Base-by-base conservation (phyloP, 352 stramenopile genomes). In the Phytopythium oedochilum region DNA sequence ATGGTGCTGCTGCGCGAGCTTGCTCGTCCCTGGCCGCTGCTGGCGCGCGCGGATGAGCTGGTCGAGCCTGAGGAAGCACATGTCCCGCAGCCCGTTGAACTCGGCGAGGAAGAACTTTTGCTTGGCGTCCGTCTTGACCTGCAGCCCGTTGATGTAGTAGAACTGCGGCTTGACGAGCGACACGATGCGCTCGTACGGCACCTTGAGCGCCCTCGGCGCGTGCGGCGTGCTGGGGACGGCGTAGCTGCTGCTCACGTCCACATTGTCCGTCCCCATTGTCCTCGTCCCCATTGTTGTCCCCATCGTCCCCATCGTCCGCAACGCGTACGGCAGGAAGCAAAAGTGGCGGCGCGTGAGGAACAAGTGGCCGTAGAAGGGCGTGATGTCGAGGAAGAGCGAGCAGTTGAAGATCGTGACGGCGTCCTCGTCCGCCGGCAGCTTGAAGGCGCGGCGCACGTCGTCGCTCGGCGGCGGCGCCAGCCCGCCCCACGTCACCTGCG, bases 91-190 rank as follows among this genome's bases (percentile, higher is more conserved):
- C 0, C 81, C 81, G 28, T 89, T 88, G 45, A 89, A 92, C 59
- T 92, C 81, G n/a, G 77, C 81, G 22, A 89, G 69, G 55, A 89
- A 92, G 59, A 82, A 85, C 14, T 81, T 86, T 31, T 83, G 69
- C 42, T 81, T 78, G 32, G 63, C 55, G 35, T 79, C 78, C 5
- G 74, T 86, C 56, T 87, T 89, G 55, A 92, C 64, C 44, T 92
- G 79, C 25, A 92, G 56, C 0, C 78, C 82, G 49, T 89, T 92
- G 59, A 92, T 90, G 59, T 89, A 92, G 63, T 92, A 89, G 44
- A 92, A 90, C 63, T 88, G 73, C 11, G 82, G 82, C 59, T 92
- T 89, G 43, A 90, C 51, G n/a, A 92, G 64, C 51, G 75, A 81
- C 23, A 78, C 52, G 20, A 92, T 68, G 42, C 83, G 66, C 0